A percentile compares a stretch with the other conserved stretches of the same genome.
phyloP scores from a whole-genome alignment of 2,329 filamentous ascomycete species.

The Rutstroemia sp. region DNA sequence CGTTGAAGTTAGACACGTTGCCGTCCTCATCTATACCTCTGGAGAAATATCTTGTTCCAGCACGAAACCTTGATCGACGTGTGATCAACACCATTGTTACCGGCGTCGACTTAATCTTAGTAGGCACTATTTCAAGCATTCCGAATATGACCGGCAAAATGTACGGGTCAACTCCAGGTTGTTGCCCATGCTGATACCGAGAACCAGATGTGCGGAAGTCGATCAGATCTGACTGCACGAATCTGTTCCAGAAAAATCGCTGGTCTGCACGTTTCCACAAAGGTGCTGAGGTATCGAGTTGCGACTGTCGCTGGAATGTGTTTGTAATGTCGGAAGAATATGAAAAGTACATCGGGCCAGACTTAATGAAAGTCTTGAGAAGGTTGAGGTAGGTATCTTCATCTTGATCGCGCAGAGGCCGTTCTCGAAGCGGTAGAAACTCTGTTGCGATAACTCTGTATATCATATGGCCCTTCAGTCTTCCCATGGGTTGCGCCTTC shows the following conservation, averaged over 20 bases:
- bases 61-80: conserved; percentile 77
- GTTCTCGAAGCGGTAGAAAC: conserved; percentile 87
- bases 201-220: conserved; percentile 66
- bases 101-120: conserved; percentile 74
- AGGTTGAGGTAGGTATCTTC: conserved; percentile 86
- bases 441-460: conserved; percentile 90
- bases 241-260: conserved; percentile 98
- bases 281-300: conserved; percentile 62
- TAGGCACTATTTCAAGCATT: conserved; percentile 86
- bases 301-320: conserved; percentile 88
- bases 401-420: conserved; percentile 82
- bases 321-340: conserved; percentile 97
- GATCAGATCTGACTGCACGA: conserved; percentile 85
- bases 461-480: conserved; percentile 90
- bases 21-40: conserved; percentile 89
- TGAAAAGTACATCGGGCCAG: conserved; percentile 92
- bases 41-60: conserved; percentile 90
- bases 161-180: conserved; percentile 77
- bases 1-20: conserved; percentile 97
- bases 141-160: conserved; percentile 95
- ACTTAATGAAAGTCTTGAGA: conserved; percentile 73
- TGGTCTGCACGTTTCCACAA: conserved; percentile 92
- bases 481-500: conserved; percentile 83
- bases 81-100: conserved; percentile 86
- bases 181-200: conserved; percentile 58